Conservation (phyloP, 1,284 basidiomycete genomes). For the Ceratobasidium sp. region DNA sequence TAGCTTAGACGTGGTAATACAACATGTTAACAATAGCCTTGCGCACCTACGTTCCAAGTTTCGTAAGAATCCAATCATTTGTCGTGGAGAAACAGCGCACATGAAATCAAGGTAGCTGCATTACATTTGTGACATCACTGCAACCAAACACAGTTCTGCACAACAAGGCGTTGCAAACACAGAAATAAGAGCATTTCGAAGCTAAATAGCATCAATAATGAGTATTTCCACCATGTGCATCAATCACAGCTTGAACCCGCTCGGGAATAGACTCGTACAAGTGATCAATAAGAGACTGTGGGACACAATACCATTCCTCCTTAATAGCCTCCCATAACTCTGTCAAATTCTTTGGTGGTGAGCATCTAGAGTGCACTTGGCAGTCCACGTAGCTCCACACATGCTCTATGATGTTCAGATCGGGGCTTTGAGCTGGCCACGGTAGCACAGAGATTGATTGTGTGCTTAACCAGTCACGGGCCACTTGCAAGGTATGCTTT, state of each 20-base stretch:
- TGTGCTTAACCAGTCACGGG: neutral
- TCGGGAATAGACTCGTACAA: conserved; percentile 2
- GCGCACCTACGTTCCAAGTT: neutral
- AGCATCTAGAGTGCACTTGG: neutral
- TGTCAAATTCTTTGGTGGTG: conserved; percentile 2
- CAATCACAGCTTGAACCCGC: neutral
- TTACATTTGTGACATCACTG: conserved; percentile 27
- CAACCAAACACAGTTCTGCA: neutral
- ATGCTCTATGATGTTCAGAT: conserved; percentile 13
- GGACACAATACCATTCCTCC: neutral
- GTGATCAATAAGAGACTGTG: conserved; percentile 10
- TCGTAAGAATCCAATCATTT: neutral
- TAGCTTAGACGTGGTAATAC: neutral
- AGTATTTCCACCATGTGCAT: neutral
- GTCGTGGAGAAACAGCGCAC: neutral
- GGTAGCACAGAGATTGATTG: conserved; percentile 1
- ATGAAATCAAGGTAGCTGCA: neutral
- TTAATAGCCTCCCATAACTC: conserved; percentile 18
- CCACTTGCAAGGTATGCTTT: conserved; percentile 8
- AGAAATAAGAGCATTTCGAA: neutral
- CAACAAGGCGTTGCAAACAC: neutral
- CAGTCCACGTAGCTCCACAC: conserved; percentile 13
- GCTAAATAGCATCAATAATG: neutral
- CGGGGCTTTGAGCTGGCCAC: conserved; percentile 11
- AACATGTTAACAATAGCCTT: neutral